These are phyloP conservation scores for Trifolium subterraneum DNA, from an alignment of 306 rosid genomes.

Conservation along the genomic window DNA sequence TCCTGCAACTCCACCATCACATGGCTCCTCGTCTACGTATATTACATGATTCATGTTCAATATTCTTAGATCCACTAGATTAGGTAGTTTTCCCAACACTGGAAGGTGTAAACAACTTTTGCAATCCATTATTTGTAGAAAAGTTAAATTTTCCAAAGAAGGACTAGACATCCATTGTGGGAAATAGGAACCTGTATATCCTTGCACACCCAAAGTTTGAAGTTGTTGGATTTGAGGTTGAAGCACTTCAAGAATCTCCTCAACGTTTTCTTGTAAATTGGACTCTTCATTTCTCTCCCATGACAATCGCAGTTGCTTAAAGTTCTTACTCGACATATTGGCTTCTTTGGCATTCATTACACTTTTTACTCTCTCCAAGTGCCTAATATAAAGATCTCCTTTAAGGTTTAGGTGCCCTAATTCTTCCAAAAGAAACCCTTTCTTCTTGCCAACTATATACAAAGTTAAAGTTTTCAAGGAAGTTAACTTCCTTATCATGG, in stretches of 20 bases:
- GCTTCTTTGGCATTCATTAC: background rate
- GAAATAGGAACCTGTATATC: background rate
- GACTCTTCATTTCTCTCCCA: background rate
- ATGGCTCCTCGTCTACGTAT: background rate
- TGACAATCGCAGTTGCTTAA: background rate
- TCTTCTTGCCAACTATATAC: background rate
- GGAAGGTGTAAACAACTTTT: slow-evolving; percentile 9
- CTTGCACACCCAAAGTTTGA: background rate
- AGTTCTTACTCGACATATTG: background rate
- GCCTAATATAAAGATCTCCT: background rate
- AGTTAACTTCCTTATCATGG: background rate
- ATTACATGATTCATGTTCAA: background rate
- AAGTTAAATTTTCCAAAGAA: background rate
- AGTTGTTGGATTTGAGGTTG: background rate
- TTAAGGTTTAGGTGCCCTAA: background rate
- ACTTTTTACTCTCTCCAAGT: background rate
- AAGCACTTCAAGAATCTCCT: background rate
- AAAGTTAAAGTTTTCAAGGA: background rate
- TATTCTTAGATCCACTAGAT: background rate
- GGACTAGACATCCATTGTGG: slow-evolving; percentile 5
- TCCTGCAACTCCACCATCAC: background rate
- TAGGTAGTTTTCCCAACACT: slow-evolving; percentile 3
- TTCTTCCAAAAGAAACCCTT: background rate
- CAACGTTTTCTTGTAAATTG: background rate
- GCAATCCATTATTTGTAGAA: background rate